Conservation (phyloP, 495 filamentous ascomycete species). For the Podospora fimiseda region DNA sequence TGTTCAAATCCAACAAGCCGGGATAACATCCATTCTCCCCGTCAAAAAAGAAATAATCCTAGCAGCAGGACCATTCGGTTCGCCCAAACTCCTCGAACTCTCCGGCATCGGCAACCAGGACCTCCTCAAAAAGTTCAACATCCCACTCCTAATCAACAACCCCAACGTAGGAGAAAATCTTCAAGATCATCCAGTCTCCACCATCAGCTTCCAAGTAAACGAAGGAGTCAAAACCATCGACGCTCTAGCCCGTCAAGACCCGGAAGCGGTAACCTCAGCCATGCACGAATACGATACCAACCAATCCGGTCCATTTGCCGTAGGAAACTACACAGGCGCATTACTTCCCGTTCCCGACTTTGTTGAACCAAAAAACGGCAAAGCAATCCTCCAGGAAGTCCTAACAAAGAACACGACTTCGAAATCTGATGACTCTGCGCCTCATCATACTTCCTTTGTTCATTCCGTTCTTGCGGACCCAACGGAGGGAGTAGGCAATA, state of each 20-base stretch:
- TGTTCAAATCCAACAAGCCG: neutral
- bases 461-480: neutral
- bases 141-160: conserved; percentile 1
- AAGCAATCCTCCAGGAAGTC: neutral
- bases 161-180: conserved; percentile 1
- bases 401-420: neutral
- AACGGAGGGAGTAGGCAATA: neutral
- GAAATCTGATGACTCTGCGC: neutral
- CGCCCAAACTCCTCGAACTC: neutral
- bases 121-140: neutral
- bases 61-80: neutral
- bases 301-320: conserved; percentile 1
- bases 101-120: neutral
- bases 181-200: conserved; percentile 1
- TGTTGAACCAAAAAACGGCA: neutral
- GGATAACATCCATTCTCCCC: neutral
- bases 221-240: conserved; percentile 5
- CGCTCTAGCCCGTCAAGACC: neutral
- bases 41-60: conserved; percentile 2
- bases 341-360: conserved; percentile 1
- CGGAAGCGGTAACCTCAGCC: neutral
- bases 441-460: neutral
- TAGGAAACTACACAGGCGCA: conserved; percentile 3
- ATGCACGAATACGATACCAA: neutral
- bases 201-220: neutral